phyloP scores from a whole-genome alignment of 306 rosid species.

The Vigna angularis region DNA sequence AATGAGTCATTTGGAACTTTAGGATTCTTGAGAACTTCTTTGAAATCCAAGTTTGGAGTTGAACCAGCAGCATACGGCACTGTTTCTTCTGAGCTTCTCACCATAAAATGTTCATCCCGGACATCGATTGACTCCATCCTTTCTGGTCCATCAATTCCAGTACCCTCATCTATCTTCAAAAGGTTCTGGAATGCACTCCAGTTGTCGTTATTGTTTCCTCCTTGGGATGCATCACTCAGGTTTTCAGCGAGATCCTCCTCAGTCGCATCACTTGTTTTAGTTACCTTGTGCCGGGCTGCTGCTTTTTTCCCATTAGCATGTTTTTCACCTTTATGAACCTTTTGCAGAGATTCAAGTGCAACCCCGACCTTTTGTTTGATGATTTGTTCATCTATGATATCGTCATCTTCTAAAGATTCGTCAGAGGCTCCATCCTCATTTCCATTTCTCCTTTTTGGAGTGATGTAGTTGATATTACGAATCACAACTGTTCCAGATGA shows the following conservation, averaged over 20 bases:
- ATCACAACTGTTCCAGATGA: constrained; percentile 69
- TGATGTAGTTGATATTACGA: constrained; percentile 75
- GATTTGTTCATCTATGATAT: constrained; percentile 44
- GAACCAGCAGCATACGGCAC: constrained; percentile 37
- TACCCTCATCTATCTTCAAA: constrained; percentile 55
- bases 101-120: constrained; percentile 55
- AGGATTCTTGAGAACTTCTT: constrained; percentile 48
- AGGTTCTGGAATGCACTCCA: constrained; percentile 60
- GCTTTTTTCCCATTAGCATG: constrained; percentile 42
- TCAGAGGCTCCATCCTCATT: constrained; percentile 56
- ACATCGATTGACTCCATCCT: constrained; percentile 44
- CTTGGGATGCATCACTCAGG: constrained; percentile 39
- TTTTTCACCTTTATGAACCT: constrained; percentile 53
- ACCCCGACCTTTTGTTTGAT: constrained; percentile 52
- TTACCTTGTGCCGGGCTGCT: background rate
- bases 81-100: constrained; percentile 50
- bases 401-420: constrained; percentile 57
- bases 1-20: constrained; percentile 61
- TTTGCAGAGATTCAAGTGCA: constrained; percentile 57
- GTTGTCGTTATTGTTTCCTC: constrained; percentile 44
- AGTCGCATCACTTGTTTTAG: constrained; percentile 42
- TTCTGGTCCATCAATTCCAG: constrained; percentile 39
- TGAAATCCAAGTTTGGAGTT: constrained; percentile 47
- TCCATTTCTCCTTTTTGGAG: constrained; percentile 69
- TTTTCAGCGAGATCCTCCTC: constrained; percentile 44